Evolutionary conservation across 257 asterid species (phyloP).

Genomic region (Paulownia fortunei): DNA sequence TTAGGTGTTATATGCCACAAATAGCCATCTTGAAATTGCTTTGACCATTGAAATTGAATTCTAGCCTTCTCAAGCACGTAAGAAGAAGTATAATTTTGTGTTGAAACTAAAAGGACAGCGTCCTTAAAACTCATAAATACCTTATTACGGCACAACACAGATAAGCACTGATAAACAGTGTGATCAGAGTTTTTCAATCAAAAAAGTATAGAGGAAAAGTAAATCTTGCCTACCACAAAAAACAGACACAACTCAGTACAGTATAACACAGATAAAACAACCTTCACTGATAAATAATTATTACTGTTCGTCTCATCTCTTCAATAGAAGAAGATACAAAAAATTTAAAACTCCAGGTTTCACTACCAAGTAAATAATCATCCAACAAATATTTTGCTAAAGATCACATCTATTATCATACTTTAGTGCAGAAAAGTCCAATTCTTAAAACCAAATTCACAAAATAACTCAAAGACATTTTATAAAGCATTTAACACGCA

Average conservation of each 20-base stretch:
- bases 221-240: background rate
- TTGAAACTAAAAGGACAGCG: background rate
- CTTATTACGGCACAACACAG: background rate
- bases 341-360: background rate
- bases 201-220: background rate
- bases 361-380: slow-evolving; percentile 4
- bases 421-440: background rate
- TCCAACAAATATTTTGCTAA: slow-evolving; percentile 3
- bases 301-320: background rate
- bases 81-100: background rate
- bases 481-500: background rate
- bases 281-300: background rate
- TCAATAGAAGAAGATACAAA: background rate
- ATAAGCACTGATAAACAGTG: slow-evolving; percentile 9
- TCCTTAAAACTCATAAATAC: background rate
- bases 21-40: slow-evolving; percentile 6
- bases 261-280: background rate
- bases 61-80: slow-evolving; percentile 7
- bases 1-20: background rate
- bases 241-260: background rate
- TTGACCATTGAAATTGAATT: slow-evolving; percentile 9
- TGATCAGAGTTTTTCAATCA: background rate
- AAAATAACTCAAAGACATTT: background rate
- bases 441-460: slow-evolving; percentile 8
- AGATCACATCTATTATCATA: background rate